Percentiles rank a stretch among this genome's conserved stretches.
phyloP scores from a whole-genome alignment of 2,329 filamentous ascomycete species.

The Calonectria fujianensis region DNA sequence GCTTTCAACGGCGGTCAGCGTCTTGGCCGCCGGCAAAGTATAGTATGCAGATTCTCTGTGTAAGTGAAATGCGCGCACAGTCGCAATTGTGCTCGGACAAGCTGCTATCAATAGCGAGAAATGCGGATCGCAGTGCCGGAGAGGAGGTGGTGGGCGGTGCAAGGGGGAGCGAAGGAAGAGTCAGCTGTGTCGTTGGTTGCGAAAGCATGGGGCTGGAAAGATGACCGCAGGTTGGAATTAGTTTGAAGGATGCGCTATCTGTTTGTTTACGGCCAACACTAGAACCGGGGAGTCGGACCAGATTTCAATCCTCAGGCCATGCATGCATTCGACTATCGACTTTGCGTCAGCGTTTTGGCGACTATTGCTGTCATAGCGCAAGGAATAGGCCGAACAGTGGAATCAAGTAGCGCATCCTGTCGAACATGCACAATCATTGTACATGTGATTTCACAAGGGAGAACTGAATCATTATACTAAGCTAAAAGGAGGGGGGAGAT shows the following conservation, averaged over 20 bases:
- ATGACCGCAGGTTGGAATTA: background rate
- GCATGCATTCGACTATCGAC: background rate
- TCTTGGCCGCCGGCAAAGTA: background rate
- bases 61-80: background rate
- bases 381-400: background rate
- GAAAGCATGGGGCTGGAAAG: background rate
- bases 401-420: background rate
- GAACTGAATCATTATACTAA: background rate
- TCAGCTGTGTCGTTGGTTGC: background rate
- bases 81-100: background rate
- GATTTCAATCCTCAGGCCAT: background rate
- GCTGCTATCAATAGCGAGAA: background rate
- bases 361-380: background rate
- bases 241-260: background rate
- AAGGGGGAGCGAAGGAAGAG: background rate
- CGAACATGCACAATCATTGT: background rate
- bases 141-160: too few species aligned
- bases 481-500: background rate
- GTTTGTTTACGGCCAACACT: background rate
- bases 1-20: background rate
- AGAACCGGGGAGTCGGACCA: background rate
- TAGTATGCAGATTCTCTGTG: background rate
- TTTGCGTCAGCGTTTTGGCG: background rate
- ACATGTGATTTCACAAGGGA: background rate
- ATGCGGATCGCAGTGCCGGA: background rate